Evolutionary conservation across 2,329 filamentous ascomycete genomes (phyloP), one percentile per base, ranked within the genome.

Genomic region (Hypoxylon sp.): DNA sequence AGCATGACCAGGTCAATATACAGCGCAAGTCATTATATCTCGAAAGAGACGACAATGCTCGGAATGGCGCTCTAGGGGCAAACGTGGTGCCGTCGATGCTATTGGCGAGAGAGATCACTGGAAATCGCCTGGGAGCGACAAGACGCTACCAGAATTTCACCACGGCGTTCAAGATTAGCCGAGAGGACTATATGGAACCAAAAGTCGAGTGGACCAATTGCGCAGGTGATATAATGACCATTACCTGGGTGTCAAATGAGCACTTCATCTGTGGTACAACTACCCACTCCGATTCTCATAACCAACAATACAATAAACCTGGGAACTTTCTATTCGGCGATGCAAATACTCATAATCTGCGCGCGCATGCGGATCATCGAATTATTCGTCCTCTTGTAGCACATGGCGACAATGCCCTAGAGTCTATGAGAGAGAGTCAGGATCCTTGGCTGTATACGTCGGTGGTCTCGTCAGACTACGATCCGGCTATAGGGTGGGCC

Each of bases 251-350:
- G 0, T 84, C 84, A 0, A 71, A 83, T 19, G 72, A 79, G n/a
- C 77, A 78, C 15, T 86, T 89, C 53, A 71, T 89, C n/a, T 88
- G 86, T 65, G 87, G 87, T 32, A 86, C 87, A 0, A 87, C 86
- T 0, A 84, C 84, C 0, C 87, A 89, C 74, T 89, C 86, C 0
- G 87, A 89, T 68, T 76, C 79, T 0, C 84, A 87, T 43, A 89
- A 89, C 59, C 86, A 89, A 70, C 87, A 89, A 64, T 89, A 90
- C 70, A 90, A 90, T 68, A 88, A 86, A 67, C 82, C 85, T 0
- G 87, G 87, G 0, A 90, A 90, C 68, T 74, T 90, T 8, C 76
- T 87, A 1, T 74, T 89, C 1, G 87, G 85, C 6, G 87, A 85
- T 0, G 77, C 80, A 0, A 68, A 62, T 0, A 69, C 72, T 1